phyloP scores from a whole-genome alignment of 345 rosid species.

The Melaleuca quinquenervia region DNA sequence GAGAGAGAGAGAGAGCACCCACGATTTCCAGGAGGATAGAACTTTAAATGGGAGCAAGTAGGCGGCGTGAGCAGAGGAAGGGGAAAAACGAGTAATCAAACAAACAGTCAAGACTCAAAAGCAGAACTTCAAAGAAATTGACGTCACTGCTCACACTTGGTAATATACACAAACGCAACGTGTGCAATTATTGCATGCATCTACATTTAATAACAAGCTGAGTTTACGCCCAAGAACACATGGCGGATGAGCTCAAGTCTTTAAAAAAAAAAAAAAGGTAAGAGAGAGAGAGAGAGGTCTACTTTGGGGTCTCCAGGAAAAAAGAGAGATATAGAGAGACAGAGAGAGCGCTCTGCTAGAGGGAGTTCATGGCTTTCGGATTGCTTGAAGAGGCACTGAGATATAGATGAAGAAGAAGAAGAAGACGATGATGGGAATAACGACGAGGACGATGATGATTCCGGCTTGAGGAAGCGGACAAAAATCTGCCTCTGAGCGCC shows the following conservation, averaged over 20 bases:
- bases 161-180: background rate
- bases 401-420: background rate
- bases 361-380: background rate
- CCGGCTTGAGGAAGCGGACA: background rate
- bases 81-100: background rate
- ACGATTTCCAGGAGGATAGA: background rate
- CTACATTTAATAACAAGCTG: background rate
- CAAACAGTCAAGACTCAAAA: background rate
- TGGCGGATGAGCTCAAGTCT: background rate
- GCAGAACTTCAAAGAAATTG: background rate
- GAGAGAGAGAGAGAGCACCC: background rate
- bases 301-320: background rate
- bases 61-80: background rate
- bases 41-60: background rate
- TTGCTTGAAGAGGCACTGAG: background rate
- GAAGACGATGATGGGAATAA: background rate
- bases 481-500: background rate
- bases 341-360: background rate
- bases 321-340: background rate
- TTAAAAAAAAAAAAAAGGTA: accelerated
- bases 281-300: background rate
- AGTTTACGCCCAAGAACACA: background rate
- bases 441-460: background rate
- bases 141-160: background rate
- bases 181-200: background rate